phyloP scores from a whole-genome alignment of 1,139 yeast genomes.

The Debaryomycetaceae sp. region DNA sequence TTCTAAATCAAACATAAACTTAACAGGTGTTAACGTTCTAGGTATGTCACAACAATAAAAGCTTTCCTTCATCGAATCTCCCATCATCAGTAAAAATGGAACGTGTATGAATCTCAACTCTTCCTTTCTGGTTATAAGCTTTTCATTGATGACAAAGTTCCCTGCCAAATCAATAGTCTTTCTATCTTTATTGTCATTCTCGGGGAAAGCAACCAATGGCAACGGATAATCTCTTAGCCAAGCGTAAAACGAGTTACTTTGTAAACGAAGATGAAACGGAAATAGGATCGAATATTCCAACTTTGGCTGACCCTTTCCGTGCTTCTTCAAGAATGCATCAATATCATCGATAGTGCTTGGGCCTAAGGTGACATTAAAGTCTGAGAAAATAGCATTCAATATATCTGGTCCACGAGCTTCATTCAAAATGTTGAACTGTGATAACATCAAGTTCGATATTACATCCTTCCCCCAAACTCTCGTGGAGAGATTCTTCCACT shows the following conservation, averaged over 20 bases:
- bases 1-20: constrained; percentile 32
- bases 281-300: constrained; percentile 37
- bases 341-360: constrained; percentile 29
- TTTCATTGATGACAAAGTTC: constrained; percentile 42
- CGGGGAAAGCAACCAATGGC: constrained; percentile 42
- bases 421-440: constrained; percentile 35
- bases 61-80: constrained; percentile 17
- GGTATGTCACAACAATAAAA: constrained; percentile 41
- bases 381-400: constrained; percentile 27
- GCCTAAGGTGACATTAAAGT: constrained; percentile 29
- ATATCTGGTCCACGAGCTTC: constrained; percentile 36
- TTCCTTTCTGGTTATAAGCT: constrained; percentile 31
- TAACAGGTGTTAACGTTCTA: constrained; percentile 46
- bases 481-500: constrained; percentile 24
- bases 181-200: constrained; percentile 18
- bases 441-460: constrained; percentile 25
- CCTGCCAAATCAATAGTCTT: constrained; percentile 34
- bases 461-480: constrained; percentile 37
- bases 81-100: constrained; percentile 44
- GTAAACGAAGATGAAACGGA: constrained; percentile 31
- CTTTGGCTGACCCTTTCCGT: constrained; percentile 43
- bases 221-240: constrained; percentile 39
- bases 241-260: constrained; percentile 29
- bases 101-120: constrained; percentile 45
- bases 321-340: constrained; percentile 32